Base-by-base conservation (phyloP, 768 basidiomycete genomes). In the Mycena polygramma region DNA sequence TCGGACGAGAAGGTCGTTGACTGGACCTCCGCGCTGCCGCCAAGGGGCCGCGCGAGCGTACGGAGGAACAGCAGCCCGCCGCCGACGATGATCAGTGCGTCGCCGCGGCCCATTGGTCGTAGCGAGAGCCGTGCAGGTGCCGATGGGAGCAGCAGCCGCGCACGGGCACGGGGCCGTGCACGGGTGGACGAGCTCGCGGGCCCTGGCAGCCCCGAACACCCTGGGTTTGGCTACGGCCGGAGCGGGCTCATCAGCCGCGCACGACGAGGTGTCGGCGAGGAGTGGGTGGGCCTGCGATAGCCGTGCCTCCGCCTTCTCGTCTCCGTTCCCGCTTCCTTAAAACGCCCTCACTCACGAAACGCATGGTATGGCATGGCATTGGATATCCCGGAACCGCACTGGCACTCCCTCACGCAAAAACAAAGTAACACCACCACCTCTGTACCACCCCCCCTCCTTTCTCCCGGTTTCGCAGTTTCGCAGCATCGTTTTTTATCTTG, bases 171-270 rank as follows among this genome's bases (percentile, higher is more conserved):
- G 68, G 92, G 92, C 17, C 85, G 91, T 7, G 80, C 86, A 65
- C 83, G 87, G 63, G 83, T 81, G 10, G 84, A 88, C 8, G 90
- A 91, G 75, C 79, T 91, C 60, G 85, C 87, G 51, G 86, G 81
- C 2, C 70, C 80, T 22, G 82, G 79, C 55, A 81, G 81, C 41
- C 79, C 79, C n/a, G 80, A 83, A 45, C 90, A 88, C 3, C 91
- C 91, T 45, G 91, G 91, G 11, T 89, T 81, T 68, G 91, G 91
- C 7, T 81, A 81, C 49, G 91, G 91, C 61, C 87, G 91, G 59
- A 92, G 91, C 72, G 92, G 91, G 9, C 78, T 93, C 58, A 71
- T 87, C 59, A 81, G 83, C 63, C 80, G 87, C 36, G 85, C 85
- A 74, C 79, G 82, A 24, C 24, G 65, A 15, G 57, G 69, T 7